These are phyloP conservation scores for Limonium bicolor DNA, from an alignment of 148 eudicot genomes.

Conservation along the genomic window DNA sequence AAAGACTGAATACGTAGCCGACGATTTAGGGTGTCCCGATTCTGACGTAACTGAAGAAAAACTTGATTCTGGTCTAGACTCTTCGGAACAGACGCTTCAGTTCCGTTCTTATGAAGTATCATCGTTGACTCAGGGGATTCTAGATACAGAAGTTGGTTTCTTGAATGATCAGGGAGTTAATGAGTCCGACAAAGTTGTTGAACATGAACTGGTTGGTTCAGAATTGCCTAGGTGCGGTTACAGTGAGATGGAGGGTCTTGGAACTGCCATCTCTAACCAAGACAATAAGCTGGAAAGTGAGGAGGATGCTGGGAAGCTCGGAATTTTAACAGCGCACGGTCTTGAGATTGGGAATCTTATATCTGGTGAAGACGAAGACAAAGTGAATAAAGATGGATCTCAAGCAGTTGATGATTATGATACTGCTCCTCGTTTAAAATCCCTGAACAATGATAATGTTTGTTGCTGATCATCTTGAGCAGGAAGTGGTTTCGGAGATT, in stretches of 20 bases:
- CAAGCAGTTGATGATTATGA: neutral
- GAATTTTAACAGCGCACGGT: neutral
- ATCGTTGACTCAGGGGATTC: neutral
- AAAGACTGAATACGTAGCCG: neutral
- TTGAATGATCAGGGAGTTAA: neutral
- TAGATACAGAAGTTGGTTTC: conserved; percentile 1
- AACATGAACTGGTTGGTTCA: neutral
- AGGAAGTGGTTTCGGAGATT: neutral
- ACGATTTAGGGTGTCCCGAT: neutral
- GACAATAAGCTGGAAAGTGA: neutral
- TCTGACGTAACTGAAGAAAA: neutral
- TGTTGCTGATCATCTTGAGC: neutral
- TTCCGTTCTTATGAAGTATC: neutral
- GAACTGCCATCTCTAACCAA: neutral
- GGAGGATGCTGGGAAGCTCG: neutral
- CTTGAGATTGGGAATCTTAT: neutral
- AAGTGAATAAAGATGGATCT: neutral
- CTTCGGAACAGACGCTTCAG: neutral
- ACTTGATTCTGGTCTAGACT: neutral
- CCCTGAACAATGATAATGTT: conserved; percentile 1
- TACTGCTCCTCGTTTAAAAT: no score
- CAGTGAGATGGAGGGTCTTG: neutral
- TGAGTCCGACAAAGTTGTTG: no score
- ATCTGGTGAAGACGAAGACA: neutral
- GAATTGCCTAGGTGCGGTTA: neutral